Conservation (phyloP, 805 yeast species). For the Komagataella populi region DNA sequence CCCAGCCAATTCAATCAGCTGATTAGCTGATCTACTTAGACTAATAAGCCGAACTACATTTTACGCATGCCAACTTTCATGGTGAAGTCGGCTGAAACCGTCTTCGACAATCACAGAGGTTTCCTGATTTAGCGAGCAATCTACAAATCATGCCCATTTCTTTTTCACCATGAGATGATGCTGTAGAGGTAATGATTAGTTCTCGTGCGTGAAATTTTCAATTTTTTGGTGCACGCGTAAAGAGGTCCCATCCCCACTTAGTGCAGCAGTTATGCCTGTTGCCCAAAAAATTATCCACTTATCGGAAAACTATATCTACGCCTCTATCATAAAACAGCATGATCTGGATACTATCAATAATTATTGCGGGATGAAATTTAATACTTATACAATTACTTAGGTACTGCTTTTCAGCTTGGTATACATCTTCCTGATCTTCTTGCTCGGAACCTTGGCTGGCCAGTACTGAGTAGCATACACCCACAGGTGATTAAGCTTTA, state of each 20-base stretch:
- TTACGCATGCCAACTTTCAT: background rate
- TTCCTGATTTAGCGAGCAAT: no score
- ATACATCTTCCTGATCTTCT: slow-evolving; percentile 68
- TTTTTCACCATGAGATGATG: no score
- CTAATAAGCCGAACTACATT: background rate
- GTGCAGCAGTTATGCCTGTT: no score
- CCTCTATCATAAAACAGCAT: background rate
- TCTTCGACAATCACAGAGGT: no score
- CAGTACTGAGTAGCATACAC: slow-evolving; percentile 71
- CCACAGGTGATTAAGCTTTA: slow-evolving; percentile 51
- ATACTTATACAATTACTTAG: background rate
- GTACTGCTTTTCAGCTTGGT: slow-evolving; percentile 26
- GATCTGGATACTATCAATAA: background rate
- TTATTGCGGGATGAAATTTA: background rate
- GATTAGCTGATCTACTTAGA: background rate
- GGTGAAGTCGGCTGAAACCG: background rate
- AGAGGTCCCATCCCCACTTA: no score
- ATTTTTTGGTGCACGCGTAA: no score
- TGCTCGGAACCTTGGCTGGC: slow-evolving; percentile 77
- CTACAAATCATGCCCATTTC: no score
- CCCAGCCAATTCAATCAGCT: background rate
- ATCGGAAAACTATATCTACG: no score
- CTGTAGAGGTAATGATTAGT: no score
- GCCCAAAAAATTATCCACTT: no score
- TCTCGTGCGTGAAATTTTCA: no score